Evolutionary conservation across 1,284 basidiomycete genomes (phyloP).

Genomic region (Singerocomus inundabilis): DNA sequence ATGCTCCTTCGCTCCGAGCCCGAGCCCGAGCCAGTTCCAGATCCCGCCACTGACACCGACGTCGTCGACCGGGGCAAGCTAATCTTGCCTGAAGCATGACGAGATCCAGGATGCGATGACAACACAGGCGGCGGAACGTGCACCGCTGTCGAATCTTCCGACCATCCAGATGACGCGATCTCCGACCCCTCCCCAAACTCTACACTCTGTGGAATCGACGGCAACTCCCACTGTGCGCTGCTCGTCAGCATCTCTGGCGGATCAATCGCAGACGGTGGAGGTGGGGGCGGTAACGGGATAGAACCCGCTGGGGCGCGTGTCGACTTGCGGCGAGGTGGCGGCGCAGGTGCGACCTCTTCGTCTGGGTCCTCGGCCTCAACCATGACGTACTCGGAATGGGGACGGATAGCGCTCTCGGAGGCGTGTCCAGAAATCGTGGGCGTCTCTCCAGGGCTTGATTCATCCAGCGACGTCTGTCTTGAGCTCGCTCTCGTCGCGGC

Average conservation of each 20-base stretch:
- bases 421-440: slow-evolving; percentile 10
- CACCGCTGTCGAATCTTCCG: slow-evolving; percentile 46
- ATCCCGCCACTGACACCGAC: neutral
- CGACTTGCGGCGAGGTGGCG: slow-evolving; percentile 44
- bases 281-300: slow-evolving; percentile 31
- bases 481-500: slow-evolving; percentile 15
- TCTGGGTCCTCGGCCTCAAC: slow-evolving; percentile 47
- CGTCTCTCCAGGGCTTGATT: slow-evolving; percentile 16
- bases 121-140: slow-evolving; percentile 16
- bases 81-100: neutral
- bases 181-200: slow-evolving; percentile 28
- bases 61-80: neutral
- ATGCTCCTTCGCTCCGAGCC: slow-evolving; percentile 9
- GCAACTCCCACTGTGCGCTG: slow-evolving; percentile 51
- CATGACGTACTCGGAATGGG: slow-evolving; percentile 58
- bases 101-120: neutral
- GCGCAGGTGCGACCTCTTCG: slow-evolving; percentile 36
- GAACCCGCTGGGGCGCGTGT: slow-evolving; percentile 37
- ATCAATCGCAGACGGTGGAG: slow-evolving; percentile 35
- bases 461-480: slow-evolving; percentile 38
- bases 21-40: slow-evolving; percentile 2
- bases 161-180: slow-evolving; percentile 39
- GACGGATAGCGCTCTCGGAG: slow-evolving; percentile 5
- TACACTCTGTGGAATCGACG: slow-evolving; percentile 45
- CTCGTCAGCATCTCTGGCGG: slow-evolving; percentile 20